phyloP scores from a whole-genome alignment of 2,329 filamentous ascomycete genomes.

The Zasmidium cellare region DNA sequence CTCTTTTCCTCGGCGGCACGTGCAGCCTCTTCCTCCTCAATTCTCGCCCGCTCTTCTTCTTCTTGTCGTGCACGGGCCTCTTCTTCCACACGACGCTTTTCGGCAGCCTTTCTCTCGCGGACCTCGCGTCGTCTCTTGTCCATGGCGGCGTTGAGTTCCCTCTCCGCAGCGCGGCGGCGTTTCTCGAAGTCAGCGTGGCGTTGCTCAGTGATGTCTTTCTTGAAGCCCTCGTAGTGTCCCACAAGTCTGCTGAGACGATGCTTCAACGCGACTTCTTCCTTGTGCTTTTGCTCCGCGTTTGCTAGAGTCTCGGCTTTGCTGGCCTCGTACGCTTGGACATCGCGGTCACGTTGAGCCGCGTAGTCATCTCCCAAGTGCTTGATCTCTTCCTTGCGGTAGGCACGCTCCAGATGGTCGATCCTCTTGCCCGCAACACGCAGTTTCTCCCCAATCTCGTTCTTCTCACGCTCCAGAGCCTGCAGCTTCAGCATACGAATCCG shows the following conservation, averaged over 20 bases:
- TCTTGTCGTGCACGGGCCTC: conserved; percentile 75
- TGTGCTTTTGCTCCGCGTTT: conserved; percentile 84
- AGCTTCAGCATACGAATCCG: conserved; percentile 93
- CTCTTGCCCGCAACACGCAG: conserved; percentile 91
- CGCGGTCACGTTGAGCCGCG: conserved; percentile 74
- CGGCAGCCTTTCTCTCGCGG: conserved; percentile 76
- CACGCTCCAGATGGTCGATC: conserved; percentile 94
- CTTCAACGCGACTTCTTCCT: conserved; percentile 89
- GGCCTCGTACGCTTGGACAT: conserved; percentile 77
- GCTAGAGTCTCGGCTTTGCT: conserved; percentile 74
- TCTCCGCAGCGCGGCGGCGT: conserved; percentile 85
- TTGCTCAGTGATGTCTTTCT: conserved; percentile 76
- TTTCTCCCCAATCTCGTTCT: conserved; percentile 91
- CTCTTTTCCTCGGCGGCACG: conserved; percentile 77
- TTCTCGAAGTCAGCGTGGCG: conserved; percentile 95
- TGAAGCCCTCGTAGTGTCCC: conserved; percentile 80
- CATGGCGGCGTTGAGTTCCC: conserved; percentile 91
- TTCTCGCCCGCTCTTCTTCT: conserved; percentile 77
- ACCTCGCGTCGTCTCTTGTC: conserved; percentile 83
- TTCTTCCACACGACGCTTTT: conserved; percentile 83
- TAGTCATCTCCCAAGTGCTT: conserved; percentile 91
- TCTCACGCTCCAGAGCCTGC: conserved; percentile 93
- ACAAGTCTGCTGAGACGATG: conserved; percentile 85
- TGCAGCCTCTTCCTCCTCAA: conserved; percentile 83
- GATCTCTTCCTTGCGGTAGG: conserved; percentile 90